Evolutionary conservation across 164 flowering plant species (phyloP), one percentile per base, ranked within the genome.

Genomic region (Stephania cephalantha): DNA sequence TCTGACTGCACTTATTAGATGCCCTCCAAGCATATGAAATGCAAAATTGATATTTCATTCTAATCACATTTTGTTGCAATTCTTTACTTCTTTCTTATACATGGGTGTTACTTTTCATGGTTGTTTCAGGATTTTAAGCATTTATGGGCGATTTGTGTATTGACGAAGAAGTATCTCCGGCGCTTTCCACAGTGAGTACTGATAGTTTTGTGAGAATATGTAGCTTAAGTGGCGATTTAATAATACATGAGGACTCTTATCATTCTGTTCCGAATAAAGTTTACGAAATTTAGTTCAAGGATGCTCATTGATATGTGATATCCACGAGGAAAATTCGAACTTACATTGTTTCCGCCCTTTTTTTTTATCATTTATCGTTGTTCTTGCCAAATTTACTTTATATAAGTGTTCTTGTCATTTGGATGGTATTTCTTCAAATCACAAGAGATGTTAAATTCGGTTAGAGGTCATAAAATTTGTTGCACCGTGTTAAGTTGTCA

Each of bases 131-230:
- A 78, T 75, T 72, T 22, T 79, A 72, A 71, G 76, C 72, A 73
- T 70, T 74, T 25, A 85, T 87, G 87, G 84, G 76, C 46, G 83
- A 84, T 58, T 75, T 69, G 48, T 71, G 35, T 67, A 31, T 63
- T 2, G 0, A 72, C 44, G 76, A 61, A 9, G 82, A 79, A 68
- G 70, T 65, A 69, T 73, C 76, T 35, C 74, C 75, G 50, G 75
- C 71, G 46, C 71, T 71, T 74, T 77, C 77, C 55, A 70, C 75
- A 9, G 88, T 87, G 76, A 83, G 86, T 84, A n/a, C 22, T 45
- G 9, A 8, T 52, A 17, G 72, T 12, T 18, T 20, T 70, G 18
- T 68, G 68, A 25, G 7, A 44, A 35, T 1, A 13, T 68, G 15
- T 25, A 42, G 11, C 7, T 52, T 17, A 18, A 18, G 8, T 53